Percentiles rank a stretch among this genome's conserved stretches.
These are phyloP conservation scores for Solanum chacoense DNA, from an alignment of 305 asterid species.

Conservation along the genomic window DNA sequence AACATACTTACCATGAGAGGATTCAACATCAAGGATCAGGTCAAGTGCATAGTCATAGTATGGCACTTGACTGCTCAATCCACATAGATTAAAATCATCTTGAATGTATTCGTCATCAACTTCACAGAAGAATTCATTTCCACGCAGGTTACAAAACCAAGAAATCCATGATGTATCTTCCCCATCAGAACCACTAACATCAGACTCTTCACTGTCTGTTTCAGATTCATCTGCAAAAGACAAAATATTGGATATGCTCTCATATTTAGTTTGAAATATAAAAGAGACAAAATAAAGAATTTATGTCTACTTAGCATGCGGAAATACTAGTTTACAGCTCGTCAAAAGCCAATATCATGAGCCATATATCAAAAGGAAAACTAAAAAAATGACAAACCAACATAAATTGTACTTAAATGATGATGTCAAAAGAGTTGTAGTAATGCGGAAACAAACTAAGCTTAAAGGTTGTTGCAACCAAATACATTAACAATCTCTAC, in stretches of 20 bases:
- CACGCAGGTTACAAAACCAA: constrained; percentile 96
- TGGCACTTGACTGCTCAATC: constrained; percentile 94
- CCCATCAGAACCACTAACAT: constrained; percentile 93
- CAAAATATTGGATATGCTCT: not conserved
- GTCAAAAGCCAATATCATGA: not conserved
- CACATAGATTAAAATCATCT: constrained; percentile 91
- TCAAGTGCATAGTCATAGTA: constrained; percentile 96
- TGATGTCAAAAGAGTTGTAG: not conserved
- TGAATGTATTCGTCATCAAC: constrained; percentile 96
- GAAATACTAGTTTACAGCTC: not conserved
- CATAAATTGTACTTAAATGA: not conserved
- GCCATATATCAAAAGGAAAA: not conserved
- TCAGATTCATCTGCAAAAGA: constrained; percentile 79
- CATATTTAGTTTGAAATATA: not conserved
- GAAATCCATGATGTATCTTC: constrained; percentile 98
- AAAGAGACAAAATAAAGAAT: not conserved
- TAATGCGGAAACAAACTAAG: not conserved
- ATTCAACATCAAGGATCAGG: constrained; percentile 83
- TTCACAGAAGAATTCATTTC: constrained; percentile 94
- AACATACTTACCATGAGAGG: constrained; percentile 74
- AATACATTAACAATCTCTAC: not conserved
- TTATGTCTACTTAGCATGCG: not conserved
- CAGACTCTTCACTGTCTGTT: constrained; percentile 93
- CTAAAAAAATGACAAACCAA: not conserved
- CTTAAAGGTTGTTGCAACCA: not conserved